Evolutionary conservation across 257 asterid genomes (phyloP), one percentile per base, ranked within the genome.

Genomic region (Asclepias syriaca): DNA sequence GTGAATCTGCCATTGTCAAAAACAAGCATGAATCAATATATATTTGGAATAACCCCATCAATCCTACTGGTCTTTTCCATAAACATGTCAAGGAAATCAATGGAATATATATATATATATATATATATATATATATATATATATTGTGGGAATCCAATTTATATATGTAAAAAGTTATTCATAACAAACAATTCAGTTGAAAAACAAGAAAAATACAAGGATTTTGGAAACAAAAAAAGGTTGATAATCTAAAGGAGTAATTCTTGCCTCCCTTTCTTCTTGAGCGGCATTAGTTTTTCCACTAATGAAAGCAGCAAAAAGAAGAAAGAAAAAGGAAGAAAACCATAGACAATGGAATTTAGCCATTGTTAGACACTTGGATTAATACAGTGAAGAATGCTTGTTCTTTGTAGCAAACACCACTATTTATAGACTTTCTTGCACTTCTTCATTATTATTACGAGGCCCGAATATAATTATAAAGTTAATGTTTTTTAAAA

Each of bases 1-100:
- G 73, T 78, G 72, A 4, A 72, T 70, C 88, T 81, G 63, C 45
- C 18, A 68, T 37, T 29, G 8, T 16, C 21, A 21, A 24, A 27
- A 3, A 46, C 11, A 57, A 70, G 8, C 39, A 40, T 37, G 11
- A 49, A 3, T 8, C 21, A 8, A 43, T 43, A 43, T 43, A 43
- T 6, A 43, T 40, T 3, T 40, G 6, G 0, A 34, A 34, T 34
- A 34, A 4, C 39, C 5, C 39, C 39, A 4, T 34, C 6, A 34
- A 34, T 34, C 39, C 39, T 4, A 34, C 39, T 34, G 39, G 39
- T 34, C 39, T 3, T 34, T 34, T 34, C 39, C 39, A 34, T 34
- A 34, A 4, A 4, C 39, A 34, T 34, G 39, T 34, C 39, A 34
- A 34, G 50, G 13, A 46, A 46, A 7, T 46, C 13, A 46, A 8